phyloP scores from a whole-genome alignment of 2,329 filamentous ascomycete species.

The Parastagonospora avenae region DNA sequence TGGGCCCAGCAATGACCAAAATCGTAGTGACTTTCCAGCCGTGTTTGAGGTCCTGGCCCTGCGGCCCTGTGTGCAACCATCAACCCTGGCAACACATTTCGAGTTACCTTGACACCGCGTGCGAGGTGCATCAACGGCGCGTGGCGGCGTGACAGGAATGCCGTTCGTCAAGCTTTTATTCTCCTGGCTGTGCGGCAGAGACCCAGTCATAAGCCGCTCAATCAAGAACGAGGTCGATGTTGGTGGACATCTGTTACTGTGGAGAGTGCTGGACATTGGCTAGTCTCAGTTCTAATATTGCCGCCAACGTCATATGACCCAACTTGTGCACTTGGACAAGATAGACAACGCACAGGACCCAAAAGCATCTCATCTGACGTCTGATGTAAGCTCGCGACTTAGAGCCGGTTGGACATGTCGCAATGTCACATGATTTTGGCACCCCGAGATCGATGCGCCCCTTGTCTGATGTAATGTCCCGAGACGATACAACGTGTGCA shows the following conservation, averaged over 20 bases:
- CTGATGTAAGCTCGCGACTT: slow-evolving; percentile 23
- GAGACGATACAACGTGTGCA: not conserved
- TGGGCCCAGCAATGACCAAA: slow-evolving; percentile 10
- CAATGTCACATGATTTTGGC: not conserved
- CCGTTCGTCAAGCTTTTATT: slow-evolving; percentile 25
- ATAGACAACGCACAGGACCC: not conserved
- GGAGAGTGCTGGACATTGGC: slow-evolving; percentile 1
- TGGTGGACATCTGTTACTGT: not conserved
- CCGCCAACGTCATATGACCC: not conserved
- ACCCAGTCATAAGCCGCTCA: not conserved
- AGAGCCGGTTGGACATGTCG: slow-evolving; percentile 22
- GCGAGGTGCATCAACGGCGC: slow-evolving; percentile 15
- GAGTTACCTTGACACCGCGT: slow-evolving; percentile 6
- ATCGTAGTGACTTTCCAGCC: slow-evolving; percentile 3
- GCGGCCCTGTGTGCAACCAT: too few relatives aligned
- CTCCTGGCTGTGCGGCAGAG: slow-evolving; percentile 3
- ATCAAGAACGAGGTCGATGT: not conserved
- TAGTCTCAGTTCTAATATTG: not conserved
- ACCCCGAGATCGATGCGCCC: slow-evolving; percentile 8
- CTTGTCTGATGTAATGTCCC: slow-evolving; percentile 14
- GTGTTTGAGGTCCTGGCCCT: too few relatives aligned
- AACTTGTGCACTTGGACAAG: not conserved
- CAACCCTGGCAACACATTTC: slow-evolving; percentile 9
- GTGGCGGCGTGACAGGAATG: slow-evolving; percentile 24
- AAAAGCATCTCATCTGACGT: not conserved